Conservation (phyloP, 164 flowering plant species). For the Cinnamomum chago region DNA sequence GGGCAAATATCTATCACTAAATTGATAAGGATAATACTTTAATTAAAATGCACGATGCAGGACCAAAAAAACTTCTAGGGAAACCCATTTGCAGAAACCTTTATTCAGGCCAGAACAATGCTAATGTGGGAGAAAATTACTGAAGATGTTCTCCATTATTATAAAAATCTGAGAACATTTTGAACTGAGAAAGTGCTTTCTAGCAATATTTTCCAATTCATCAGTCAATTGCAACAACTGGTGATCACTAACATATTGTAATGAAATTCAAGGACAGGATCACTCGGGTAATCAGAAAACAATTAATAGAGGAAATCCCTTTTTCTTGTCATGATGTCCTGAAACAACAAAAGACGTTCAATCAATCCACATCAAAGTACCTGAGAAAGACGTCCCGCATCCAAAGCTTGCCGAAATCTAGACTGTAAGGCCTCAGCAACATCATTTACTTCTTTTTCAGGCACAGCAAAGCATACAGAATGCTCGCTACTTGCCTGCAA, state of each 20-base stretch:
- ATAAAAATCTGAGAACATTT: too few species aligned
- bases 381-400: slow-evolving; percentile 95
- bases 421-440: slow-evolving; percentile 79
- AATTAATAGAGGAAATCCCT: background rate
- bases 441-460: slow-evolving; percentile 89
- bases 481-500: slow-evolving; percentile 99
- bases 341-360: background rate
- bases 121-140: too few species aligned
- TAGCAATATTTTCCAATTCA: background rate
- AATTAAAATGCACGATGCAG: too few species aligned
- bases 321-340: background rate
- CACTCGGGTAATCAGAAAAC: background rate
- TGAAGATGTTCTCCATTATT: too few species aligned
- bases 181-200: background rate
- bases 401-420: slow-evolving; percentile 83
- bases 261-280: background rate
- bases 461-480: slow-evolving; percentile 98
- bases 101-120: too few species aligned
- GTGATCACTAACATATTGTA: background rate
- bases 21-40: too few species aligned
- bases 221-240: background rate
- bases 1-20: too few species aligned
- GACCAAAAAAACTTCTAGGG: too few species aligned
- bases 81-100: too few species aligned
- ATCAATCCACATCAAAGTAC: slow-evolving; percentile 25